Base-by-base conservation (phyloP, 345 rosid genomes). In the Lenwebbia sp. region DNA sequence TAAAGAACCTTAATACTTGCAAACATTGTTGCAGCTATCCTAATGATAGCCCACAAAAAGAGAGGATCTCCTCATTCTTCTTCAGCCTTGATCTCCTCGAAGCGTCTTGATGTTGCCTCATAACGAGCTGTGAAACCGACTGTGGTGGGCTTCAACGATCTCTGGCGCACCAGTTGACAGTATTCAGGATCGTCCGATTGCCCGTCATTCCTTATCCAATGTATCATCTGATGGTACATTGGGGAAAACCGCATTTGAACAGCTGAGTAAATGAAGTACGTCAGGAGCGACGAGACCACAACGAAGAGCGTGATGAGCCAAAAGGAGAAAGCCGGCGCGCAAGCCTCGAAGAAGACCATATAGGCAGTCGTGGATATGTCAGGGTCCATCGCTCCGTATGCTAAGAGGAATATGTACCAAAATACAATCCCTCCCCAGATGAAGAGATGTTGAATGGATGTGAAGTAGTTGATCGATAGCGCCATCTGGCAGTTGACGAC, bases 401-500 rank as follows among this genome's bases (percentile, higher is more conserved):
- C 95, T 90, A 97, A 86, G 89, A 97, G 95, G 94, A 97, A 97
- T 37, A 95, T 85, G 85, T 95, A 96, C 98, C 99, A 97, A 37
- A 92, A 85, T 37, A 91, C 65, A 23, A 97, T 90, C 85, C 96
- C 95, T 7, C 98, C 99, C 99, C 99, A 97, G 47, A 97, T 93
- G 85, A 96, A 93, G 88, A 97, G 91, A 90, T 95, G 99, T 82
- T 97, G 99, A 62, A 96, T 87, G 84, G 93, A 94, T 54, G 99
- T 96, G 95, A 97, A 97, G 86, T 95, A 97, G 83, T 85, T 93
- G 88, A 97, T 86, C 15, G 99, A 94, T 33, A 97, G 86, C 40
- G 94, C 98, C 96, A 97, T 97, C 76, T 95, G 99, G 87, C 96
- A 94, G 90, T 97, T 97, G 65, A 96, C 99, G 6, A 94, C 95